Evolutionary conservation across 108 stramenopile species (phyloP), one percentile per base, ranked within the genome.

Genomic region (Cylindrotheca fusiformis): DNA sequence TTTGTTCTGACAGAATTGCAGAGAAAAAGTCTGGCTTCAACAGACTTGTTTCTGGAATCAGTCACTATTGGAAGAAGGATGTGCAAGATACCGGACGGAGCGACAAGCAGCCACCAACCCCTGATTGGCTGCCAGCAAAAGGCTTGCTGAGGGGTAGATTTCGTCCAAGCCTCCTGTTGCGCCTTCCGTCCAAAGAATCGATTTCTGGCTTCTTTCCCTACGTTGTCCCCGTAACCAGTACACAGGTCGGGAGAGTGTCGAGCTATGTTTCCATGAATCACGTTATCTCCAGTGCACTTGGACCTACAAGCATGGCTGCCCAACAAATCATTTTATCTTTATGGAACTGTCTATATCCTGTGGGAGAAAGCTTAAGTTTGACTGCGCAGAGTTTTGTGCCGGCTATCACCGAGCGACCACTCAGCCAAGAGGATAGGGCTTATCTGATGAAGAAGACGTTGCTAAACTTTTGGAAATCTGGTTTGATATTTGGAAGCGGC

Each of bases 301-400:
- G 87, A 32, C 79, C 85, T 4, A 52, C 79, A 18, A 76, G 76
- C 63, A 89, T 93, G 91, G 91, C 86, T 3, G 87, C 83, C 0
- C 85, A 92, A 53, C 87, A 88, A 65, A 77, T 93, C 29, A 84
- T 93, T 30, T 65, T 87, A n/a, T 79, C 81, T 19, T 58, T 93
- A 4, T 89, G 88, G 53, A 85, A 85, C 64, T 83, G 85, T 58
- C 60, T 93, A 14, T 77, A 74, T 20, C 91, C 91, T 17, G 76
- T 93, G 48, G 85, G 82, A 0, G 91, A 93, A 53, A 82, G 83
- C 1, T 61, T 93, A 55, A 74, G 67, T 47, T 75, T 88, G 31
- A 88, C 88, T n/a, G 91, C 87, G 0, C 91, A 93, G 60, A 83
- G 80, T 57, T 85, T 93, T 58, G 67, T 93, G 10, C 91, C 91